Percentiles rank a stretch among this genome's conserved stretches.
These are phyloP conservation scores for Aotearoamyces nothofagi DNA, from an alignment of 2,329 filamentous ascomycete species.

Conservation along the genomic window DNA sequence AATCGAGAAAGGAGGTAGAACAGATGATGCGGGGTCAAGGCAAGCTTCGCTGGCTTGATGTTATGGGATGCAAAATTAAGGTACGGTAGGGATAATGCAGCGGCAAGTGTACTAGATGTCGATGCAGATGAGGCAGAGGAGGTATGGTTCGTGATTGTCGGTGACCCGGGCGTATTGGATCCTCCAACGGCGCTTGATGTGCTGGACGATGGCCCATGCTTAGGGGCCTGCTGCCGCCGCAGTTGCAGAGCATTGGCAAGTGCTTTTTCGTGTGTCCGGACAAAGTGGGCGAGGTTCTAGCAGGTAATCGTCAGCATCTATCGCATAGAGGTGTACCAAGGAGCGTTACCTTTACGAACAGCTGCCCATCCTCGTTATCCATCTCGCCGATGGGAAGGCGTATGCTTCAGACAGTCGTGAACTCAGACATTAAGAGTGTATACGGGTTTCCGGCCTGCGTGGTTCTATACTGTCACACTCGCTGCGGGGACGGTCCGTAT, in stretches of 20 bases:
- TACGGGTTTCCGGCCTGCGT: too few species aligned
- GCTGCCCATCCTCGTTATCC: conserved; percentile 66
- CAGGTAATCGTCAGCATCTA: too few species aligned
- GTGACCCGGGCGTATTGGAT: conserved; percentile 16
- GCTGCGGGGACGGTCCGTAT: too few species aligned
- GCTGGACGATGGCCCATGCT: conserved; percentile 54
- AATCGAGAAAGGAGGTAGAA: conserved; percentile 94
- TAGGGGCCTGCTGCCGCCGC: conserved; percentile 53
- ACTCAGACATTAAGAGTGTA: conserved; percentile 4
- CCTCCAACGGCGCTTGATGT: conserved; percentile 39
- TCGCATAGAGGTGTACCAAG: too few species aligned
- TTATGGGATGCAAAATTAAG: conserved; percentile 73
- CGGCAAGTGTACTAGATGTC: conserved; percentile 60
- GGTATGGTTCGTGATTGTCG: conserved; percentile 42
- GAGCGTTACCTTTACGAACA: conserved; percentile 60
- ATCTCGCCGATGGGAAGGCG: conserved; percentile 12
- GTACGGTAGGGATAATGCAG: conserved; percentile 74
- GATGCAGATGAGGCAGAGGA: conserved; percentile 45
- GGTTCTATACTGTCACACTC: conserved; percentile 2
- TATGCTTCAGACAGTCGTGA: conserved; percentile 2
- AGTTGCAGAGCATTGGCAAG: conserved; percentile 90
- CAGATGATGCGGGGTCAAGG: conserved; percentile 87
- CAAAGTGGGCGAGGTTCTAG: conserved; percentile 88
- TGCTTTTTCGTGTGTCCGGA: conserved; percentile 93
- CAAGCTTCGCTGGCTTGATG: conserved; percentile 80